Percentiles rank a stretch among this genome's conserved stretches.
These are phyloP conservation scores for Persicaria tinctoria DNA, from an alignment of 148 eudicot species.

Conservation along the genomic window DNA sequence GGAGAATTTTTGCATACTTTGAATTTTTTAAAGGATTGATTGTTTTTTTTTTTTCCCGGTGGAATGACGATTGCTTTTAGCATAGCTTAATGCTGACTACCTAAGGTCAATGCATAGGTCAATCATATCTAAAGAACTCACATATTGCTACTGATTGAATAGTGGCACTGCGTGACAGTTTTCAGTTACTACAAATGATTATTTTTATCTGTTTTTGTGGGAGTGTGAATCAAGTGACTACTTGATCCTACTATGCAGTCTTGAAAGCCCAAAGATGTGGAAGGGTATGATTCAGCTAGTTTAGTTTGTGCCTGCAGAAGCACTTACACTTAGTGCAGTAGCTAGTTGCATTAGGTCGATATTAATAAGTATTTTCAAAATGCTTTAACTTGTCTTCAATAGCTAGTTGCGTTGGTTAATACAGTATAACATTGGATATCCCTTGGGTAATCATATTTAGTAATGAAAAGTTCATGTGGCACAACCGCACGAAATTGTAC, in stretches of 20 bases:
- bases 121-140: neutral
- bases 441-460: neutral
- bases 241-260: neutral
- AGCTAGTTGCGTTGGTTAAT: neutral
- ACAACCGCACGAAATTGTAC: neutral
- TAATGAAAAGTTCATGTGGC: neutral
- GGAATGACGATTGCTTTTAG: neutral
- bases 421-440: neutral
- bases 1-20: neutral
- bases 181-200: neutral
- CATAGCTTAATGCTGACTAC: neutral
- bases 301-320: neutral
- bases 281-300: neutral
- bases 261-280: neutral
- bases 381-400: neutral
- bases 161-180: neutral
- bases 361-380: neutral
- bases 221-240: neutral
- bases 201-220: neutral
- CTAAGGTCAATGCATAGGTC: neutral
- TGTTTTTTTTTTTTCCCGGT: no score
- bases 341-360: neutral
- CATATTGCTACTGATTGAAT: neutral
- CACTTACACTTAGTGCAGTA: neutral
- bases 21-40: neutral